A percentile compares a stretch with the other conserved stretches of the same genome.
These are phyloP conservation scores for Arthrobotrys sinensis DNA, from an alignment of 2,329 filamentous ascomycete species.

Conservation along the genomic window DNA sequence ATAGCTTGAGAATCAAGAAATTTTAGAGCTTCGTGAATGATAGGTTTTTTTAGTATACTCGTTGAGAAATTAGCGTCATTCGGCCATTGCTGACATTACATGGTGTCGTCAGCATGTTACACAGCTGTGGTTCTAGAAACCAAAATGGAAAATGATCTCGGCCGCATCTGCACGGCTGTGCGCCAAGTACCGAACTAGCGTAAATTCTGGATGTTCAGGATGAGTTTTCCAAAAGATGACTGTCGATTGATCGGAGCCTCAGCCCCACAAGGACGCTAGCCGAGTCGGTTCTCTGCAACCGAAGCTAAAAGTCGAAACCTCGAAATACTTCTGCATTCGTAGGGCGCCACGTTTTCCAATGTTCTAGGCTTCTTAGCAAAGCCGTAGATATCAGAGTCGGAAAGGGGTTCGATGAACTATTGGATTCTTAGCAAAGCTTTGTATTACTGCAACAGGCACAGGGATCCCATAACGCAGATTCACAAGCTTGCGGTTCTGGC, in stretches of 20 bases:
- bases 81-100: neutral
- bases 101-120: neutral
- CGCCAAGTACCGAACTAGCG: slow-evolving; percentile 53
- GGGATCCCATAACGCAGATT: slow-evolving; percentile 2
- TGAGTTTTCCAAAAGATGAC: slow-evolving; percentile 6
- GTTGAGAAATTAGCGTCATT: no score
- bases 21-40: no score
- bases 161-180: neutral
- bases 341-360: slow-evolving; percentile 3
- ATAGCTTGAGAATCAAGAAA: no score
- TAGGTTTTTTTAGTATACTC: no score
- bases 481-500: neutral
- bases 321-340: slow-evolving; percentile 13
- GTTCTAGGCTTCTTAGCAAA: neutral
- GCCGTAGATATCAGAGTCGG: neutral
- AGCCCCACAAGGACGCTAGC: slow-evolving; percentile 17
- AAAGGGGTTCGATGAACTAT: slow-evolving; percentile 1
- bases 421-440: neutral
- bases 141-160: neutral
- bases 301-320: neutral
- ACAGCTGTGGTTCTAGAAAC: neutral
- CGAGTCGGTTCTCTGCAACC: slow-evolving; percentile 13
- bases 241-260: neutral
- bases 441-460: slow-evolving; percentile 23
- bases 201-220: slow-evolving; percentile 1